phyloP scores from a whole-genome alignment of 1,284 basidiomycete genomes.

The Neonothopanus nambi region DNA sequence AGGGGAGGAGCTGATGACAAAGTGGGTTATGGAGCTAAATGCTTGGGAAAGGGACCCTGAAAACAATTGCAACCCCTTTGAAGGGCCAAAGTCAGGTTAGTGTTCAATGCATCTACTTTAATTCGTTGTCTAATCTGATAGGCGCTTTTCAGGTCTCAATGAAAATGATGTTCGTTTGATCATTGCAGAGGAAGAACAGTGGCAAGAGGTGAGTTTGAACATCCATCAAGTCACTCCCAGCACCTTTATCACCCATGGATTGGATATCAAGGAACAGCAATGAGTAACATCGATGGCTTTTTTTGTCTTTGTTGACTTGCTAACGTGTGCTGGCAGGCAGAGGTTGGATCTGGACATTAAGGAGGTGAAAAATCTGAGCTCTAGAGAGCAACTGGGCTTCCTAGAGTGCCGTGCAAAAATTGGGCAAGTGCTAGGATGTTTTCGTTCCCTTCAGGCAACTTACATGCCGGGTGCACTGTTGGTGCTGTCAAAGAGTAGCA shows the following conservation, averaged over 20 bases:
- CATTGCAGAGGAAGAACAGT: slow-evolving; percentile 19
- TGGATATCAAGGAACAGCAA: too few relatives aligned
- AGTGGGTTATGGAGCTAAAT: slow-evolving; percentile 18
- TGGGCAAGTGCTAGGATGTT: neutral
- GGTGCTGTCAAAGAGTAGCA: neutral
- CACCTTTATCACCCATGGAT: too few relatives aligned
- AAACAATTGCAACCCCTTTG: slow-evolving; percentile 25
- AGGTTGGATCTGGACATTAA: neutral
- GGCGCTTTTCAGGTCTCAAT: slow-evolving; percentile 10
- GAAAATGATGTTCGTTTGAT: slow-evolving; percentile 14
- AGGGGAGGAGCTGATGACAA: slow-evolving; percentile 25
- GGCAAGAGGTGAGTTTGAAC: too few relatives aligned
- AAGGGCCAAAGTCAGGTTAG: slow-evolving; percentile 8
- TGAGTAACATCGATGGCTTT: too few relatives aligned
- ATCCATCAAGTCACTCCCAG: neutral
- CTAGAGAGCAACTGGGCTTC: neutral
- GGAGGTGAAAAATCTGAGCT: neutral
- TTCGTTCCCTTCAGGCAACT: too few relatives aligned
- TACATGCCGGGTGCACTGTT: slow-evolving; percentile 3
- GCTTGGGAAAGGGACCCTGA: too few relatives aligned
- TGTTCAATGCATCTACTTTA: too few relatives aligned
- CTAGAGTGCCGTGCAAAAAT: neutral
- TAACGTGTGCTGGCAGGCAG: too few relatives aligned
- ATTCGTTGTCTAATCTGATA: neutral
- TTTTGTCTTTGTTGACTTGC: too few relatives aligned